phyloP scores from a whole-genome alignment of 2,329 filamentous ascomycete genomes.

The Fusarium multiceps region DNA sequence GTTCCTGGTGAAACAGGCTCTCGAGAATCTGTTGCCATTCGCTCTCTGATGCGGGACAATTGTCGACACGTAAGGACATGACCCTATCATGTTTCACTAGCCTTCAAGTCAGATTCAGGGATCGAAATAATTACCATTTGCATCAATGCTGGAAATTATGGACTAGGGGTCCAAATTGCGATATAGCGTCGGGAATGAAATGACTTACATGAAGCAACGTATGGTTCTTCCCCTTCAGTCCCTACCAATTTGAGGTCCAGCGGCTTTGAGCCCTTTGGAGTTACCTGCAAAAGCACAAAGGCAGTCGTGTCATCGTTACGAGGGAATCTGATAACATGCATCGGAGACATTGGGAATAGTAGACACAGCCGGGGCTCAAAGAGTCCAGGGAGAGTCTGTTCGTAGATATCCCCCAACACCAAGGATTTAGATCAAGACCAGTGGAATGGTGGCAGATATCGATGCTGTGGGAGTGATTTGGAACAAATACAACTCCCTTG shows the following conservation, averaged over 20 bases:
- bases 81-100: slow-evolving; percentile 68
- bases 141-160: slow-evolving; percentile 33
- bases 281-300: slow-evolving; percentile 71
- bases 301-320: slow-evolving; percentile 63
- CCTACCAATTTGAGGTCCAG: slow-evolving; percentile 75
- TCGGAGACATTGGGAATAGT: slow-evolving; percentile 38
- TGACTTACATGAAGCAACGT: slow-evolving; percentile 66
- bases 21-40: slow-evolving; percentile 75
- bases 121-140: slow-evolving; percentile 29
- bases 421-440: slow-evolving; percentile 23
- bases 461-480: slow-evolving; percentile 19
- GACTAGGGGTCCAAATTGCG: slow-evolving; percentile 33
- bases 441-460: slow-evolving; percentile 36
- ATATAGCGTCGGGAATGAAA: slow-evolving; percentile 32
- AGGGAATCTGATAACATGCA: slow-evolving; percentile 66
- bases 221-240: slow-evolving; percentile 74
- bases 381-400: slow-evolving; percentile 4
- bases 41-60: slow-evolving; percentile 65
- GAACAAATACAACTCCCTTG: slow-evolving; percentile 19
- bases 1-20: slow-evolving; percentile 64
- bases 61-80: slow-evolving; percentile 63
- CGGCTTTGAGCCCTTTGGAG: slow-evolving; percentile 60
- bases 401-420: background rate
- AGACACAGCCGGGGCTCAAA: background rate
- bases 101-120: slow-evolving; percentile 38